Evolutionary conservation across 2,329 filamentous ascomycete genomes (phyloP).

Genomic region (Nemania sp.): DNA sequence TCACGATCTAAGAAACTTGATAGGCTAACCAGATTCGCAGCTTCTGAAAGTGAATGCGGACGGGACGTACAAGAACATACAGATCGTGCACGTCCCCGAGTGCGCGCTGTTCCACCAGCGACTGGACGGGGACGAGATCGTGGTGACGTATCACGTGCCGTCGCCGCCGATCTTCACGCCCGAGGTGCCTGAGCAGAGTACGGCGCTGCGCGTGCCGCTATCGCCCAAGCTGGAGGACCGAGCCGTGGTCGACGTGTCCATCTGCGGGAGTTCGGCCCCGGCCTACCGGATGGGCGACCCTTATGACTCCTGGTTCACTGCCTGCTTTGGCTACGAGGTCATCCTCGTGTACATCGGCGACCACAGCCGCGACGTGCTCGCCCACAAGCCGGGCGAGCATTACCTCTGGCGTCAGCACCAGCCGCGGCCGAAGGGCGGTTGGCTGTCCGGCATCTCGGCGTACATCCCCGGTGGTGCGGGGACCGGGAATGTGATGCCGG

Average conservation of each 20-base stretch:
- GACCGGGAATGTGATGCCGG: background rate
- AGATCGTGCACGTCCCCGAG: conserved; percentile 58
- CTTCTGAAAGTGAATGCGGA: conserved; percentile 56
- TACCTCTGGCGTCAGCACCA: conserved; percentile 30
- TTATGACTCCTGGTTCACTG: conserved; percentile 69
- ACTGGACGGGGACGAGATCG: conserved; percentile 46
- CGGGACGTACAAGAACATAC: conserved; percentile 47
- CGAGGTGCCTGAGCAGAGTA: conserved; percentile 38
- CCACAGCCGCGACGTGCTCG: conserved; percentile 62
- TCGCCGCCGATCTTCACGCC: conserved; percentile 45
- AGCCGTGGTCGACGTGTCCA: conserved; percentile 53
- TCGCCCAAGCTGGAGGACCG: conserved; percentile 53
- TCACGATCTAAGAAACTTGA: too few relatives aligned
- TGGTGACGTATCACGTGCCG: conserved; percentile 49
- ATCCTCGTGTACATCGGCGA: conserved; percentile 68
- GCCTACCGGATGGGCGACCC: conserved; percentile 65
- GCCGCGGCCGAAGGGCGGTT: conserved; percentile 31
- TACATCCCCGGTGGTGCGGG: conserved; percentile 37
- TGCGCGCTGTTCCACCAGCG: conserved; percentile 67
- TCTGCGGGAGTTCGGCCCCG: conserved; percentile 61
- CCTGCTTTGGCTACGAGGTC: conserved; percentile 64
- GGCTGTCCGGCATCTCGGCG: conserved; percentile 42
- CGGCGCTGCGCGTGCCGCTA: conserved; percentile 58
- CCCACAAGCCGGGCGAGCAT: conserved; percentile 50
- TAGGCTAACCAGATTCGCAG: too few relatives aligned